Base-by-base conservation (phyloP, 73 alveolate species). In the Symbiodinium pilosum region DNA sequence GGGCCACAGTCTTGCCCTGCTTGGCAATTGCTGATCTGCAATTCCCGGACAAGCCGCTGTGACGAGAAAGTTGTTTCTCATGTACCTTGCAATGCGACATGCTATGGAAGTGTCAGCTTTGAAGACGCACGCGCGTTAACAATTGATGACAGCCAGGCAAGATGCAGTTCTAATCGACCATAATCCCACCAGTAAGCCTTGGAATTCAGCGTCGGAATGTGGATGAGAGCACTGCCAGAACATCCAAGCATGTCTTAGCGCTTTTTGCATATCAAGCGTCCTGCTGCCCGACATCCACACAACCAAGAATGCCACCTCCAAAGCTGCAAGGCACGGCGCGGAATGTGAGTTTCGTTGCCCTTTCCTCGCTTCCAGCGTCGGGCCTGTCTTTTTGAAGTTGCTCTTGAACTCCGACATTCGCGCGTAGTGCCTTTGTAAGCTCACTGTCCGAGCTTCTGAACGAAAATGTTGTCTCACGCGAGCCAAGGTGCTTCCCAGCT, bases 101-200 rank as follows among this genome's bases (percentile, higher is more conserved):
- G 36, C 44, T 52, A 52, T 9, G 20, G 69, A 12, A 12, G 69
- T 12, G 20, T 52, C 28, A 52, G 69, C 69, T 20, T n/a, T n/a
- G 14, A 20, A 14, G 28, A n/a, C n/a, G n/a, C n/a, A n/a, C 59
- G 14, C 6, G 59, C 14, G 59, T 47, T 6, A 6, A 40, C 51
- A 44, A 43, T 16, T 73, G 86, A 73, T 24, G 39, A 0, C 20
- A 21, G 16, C 52, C 24, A 21, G 64, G 71, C 95, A 26, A 88
- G 95, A 7, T 12, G 16, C 95, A 89, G 87, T 30, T 89, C 95
- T 36, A 89, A n/a, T 26, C 95, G 95, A 8, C 95, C 95, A 47
- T 89, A 89, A 81, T 89, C 95, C 95, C 95, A 89, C 95, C 95
- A 89, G 51, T 89, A 59, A 3, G 95, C 95, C 93, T 86, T n/a